phyloP scores from a whole-genome alignment of 176 grass and related monocot species.

The Puccinellia tenuiflora region DNA sequence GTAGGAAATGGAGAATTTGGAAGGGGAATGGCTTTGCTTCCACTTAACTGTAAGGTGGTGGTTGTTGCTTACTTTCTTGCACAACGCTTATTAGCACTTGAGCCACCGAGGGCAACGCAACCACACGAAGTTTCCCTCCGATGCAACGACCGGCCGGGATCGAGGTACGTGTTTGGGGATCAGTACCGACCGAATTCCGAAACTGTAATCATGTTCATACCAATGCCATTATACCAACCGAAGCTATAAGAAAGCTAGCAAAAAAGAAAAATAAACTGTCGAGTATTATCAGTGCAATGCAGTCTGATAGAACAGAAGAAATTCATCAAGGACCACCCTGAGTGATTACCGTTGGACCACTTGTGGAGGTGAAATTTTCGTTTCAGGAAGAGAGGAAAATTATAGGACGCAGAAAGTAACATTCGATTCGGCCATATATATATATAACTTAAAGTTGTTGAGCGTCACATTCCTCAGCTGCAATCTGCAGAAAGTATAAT shows the following conservation, averaged over 20 bases:
- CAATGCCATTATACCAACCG: background rate
- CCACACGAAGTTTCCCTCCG: background rate
- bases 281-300: background rate
- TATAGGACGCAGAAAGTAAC: background rate
- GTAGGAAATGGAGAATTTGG: background rate
- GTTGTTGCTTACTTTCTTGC: slow-evolving; percentile 17
- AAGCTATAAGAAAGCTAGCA: background rate
- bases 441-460: background rate
- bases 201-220: background rate
- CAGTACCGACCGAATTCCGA: background rate
- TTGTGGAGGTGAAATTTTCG: background rate
- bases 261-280: background rate
- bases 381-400: background rate
- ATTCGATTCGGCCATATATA: background rate
- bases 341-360: slow-evolving; percentile 14
- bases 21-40: slow-evolving; percentile 23
- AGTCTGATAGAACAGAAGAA: background rate
- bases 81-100: slow-evolving; percentile 22
- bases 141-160: slow-evolving; percentile 2
- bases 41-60: slow-evolving; percentile 18
- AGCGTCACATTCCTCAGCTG: slow-evolving; percentile 10
- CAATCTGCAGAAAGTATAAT: background rate
- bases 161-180: background rate
- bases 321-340: background rate
- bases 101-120: background rate